A percentile compares a stretch with the other conserved stretches of the same genome.
These are phyloP conservation scores for Lithospermum erythrorhizon DNA, from an alignment of 257 asterid species.

Conservation along the genomic window DNA sequence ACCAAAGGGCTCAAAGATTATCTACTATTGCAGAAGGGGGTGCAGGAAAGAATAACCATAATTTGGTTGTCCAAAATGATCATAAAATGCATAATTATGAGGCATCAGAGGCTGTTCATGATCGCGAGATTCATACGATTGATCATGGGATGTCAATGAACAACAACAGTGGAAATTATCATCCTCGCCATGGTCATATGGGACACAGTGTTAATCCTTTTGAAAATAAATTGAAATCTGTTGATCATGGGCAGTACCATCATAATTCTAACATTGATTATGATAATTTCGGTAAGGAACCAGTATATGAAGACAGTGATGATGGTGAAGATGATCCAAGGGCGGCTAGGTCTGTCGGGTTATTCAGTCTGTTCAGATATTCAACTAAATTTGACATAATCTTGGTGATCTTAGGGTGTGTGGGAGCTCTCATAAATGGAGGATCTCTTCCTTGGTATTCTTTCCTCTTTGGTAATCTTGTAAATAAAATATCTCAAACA, in stretches of 20 bases:
- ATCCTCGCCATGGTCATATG: constrained; percentile 9
- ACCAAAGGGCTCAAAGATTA: constrained; percentile 11
- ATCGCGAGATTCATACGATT: too few relatives aligned
- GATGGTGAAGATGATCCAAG: constrained; percentile 32
- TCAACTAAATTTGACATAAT: constrained; percentile 52
- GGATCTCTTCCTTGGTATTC: constrained; percentile 95
- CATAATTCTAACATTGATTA: constrained; percentile 11
- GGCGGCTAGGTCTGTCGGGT: constrained; percentile 34
- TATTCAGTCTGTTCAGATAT: constrained; percentile 58
- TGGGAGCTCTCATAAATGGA: constrained; percentile 75
- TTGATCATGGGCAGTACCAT: constrained; percentile 10
- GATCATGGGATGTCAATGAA: too few relatives aligned
- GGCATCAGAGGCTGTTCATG: constrained; percentile 19
- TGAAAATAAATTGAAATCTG: constrained; percentile 12
- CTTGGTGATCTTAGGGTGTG: constrained; percentile 53
- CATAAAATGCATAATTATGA: constrained; percentile 22
- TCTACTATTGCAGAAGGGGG: constrained; percentile 21
- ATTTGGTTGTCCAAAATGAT: constrained; percentile 21
- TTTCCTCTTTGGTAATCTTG: constrained; percentile 55
- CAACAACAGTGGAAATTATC: too few relatives aligned
- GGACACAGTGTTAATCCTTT: constrained; percentile 2
- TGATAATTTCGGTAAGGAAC: constrained; percentile 11
- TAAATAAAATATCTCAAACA: constrained; percentile 41
- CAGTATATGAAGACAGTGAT: constrained; percentile 27
- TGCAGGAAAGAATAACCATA: constrained; percentile 16